Base-by-base conservation (phyloP, 2,329 filamentous ascomycete genomes). In the Rhinocladiella similis region DNA sequence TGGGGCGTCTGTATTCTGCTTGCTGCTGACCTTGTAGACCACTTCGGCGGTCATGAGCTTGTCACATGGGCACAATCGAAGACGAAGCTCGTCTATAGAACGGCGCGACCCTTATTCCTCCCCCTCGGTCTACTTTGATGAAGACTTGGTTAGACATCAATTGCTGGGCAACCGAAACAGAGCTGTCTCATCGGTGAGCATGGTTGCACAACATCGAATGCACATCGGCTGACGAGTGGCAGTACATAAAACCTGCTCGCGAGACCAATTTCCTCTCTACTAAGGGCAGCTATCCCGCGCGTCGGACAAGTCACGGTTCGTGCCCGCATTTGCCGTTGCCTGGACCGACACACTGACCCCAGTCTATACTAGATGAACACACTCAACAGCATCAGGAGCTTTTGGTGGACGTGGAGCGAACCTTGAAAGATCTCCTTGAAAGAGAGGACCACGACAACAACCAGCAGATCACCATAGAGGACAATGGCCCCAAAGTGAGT, bases 381-480 rank as follows among this genome's bases (percentile, higher is more conserved):
- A 83, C 85, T 33, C 77, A 83, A 48, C 79, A 84, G 47, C 84
- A 88, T 54, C 89, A 90, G 59, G 88, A 87, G 65, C 96, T 96
- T 73, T 81, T 96, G 36, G 86, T 97, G 70, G 84, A 94, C 66
- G 92, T 97, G 67, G 88, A 96, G 47, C 79, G 84, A 19, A 97
- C 92, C 0, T 81, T 96, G 55, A 82, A 91, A 68, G 87, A 83
- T 57, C 80, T 99, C 43, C 80, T 91, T 60, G 84, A 85, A 36
- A 88, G 93, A 64, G 94, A 99, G 73, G 94, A 99, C 69, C 95
- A 92, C 27, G 92, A 99, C 73, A 80, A 84, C 54, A 97, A 99
- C 73, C 90, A 91, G 80, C 92, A 97, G 73, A 99, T 99, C 72
- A 99, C 94, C 27, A 96, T 97, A 66, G 94, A 97, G 69, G 94